phyloP scores from a whole-genome alignment of 306 rosid genomes.

The Begonia loranthoides region DNA sequence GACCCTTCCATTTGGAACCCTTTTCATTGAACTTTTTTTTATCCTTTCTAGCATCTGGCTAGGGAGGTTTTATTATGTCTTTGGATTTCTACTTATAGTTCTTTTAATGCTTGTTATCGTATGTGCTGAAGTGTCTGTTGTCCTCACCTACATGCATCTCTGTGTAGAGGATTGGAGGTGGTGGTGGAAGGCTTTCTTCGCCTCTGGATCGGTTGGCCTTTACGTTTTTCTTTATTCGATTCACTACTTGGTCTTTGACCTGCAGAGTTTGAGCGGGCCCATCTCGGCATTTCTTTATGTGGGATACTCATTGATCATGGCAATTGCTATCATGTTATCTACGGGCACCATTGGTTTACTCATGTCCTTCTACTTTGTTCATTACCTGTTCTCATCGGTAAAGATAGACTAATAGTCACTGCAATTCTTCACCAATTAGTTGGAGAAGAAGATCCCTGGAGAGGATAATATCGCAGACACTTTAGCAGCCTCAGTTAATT shows the following conservation, averaged over 20 bases:
- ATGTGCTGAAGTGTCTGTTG: conserved; percentile 89
- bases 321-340: conserved; percentile 66
- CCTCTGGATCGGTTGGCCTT: conserved; percentile 73
- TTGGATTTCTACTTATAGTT: conserved; percentile 70
- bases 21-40: conserved; percentile 84
- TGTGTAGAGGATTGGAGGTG: conserved; percentile 91
- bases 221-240: conserved; percentile 78
- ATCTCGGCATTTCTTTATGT: conserved; percentile 70
- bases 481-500: too few relatives aligned
- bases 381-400: conserved; percentile 69
- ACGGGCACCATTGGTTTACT: conserved; percentile 83
- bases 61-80: conserved; percentile 84
- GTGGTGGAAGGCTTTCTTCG: conserved; percentile 97
- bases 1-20: conserved; percentile 86
- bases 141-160: conserved; percentile 86
- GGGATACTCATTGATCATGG: conserved; percentile 78
- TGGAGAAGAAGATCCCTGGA: too few relatives aligned
- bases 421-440: too few relatives aligned
- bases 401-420: conserved; percentile 44
- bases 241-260: conserved; percentile 77
- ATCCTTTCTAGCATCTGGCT: conserved; percentile 90
- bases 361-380: conserved; percentile 76
- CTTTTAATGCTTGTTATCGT: conserved; percentile 51
- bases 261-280: conserved; percentile 77
- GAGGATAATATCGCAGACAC: too few relatives aligned